phyloP scores from a whole-genome alignment of 225 moss, liverwort and hornwort genomes.

The Marchantia paleacea region DNA sequence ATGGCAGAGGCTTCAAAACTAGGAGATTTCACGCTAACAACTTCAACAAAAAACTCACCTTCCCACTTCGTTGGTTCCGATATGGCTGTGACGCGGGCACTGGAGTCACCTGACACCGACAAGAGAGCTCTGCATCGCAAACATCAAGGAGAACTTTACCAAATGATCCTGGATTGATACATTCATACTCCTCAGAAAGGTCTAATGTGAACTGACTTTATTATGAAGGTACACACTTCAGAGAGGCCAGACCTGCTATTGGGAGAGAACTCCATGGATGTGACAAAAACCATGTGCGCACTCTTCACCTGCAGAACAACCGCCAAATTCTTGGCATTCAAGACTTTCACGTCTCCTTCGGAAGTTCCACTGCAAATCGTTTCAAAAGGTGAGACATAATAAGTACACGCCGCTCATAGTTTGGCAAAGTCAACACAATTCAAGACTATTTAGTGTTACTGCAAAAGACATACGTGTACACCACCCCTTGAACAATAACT shows the following conservation, averaged over 20 bases:
- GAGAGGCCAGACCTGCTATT: slow-evolving; percentile 43
- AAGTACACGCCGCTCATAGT: not conserved
- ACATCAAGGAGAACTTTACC: not conserved
- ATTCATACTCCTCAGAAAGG: too few relatives aligned
- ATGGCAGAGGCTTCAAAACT: not conserved
- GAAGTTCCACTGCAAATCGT: slow-evolving; percentile 59
- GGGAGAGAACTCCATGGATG: slow-evolving; percentile 84
- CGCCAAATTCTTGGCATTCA: slow-evolving; percentile 57
- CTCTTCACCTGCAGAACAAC: slow-evolving; percentile 62
- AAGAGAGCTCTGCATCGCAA: slow-evolving; percentile 54
- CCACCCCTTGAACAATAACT: not conserved
- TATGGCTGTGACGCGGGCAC: slow-evolving; percentile 79
- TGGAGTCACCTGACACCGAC: slow-evolving; percentile 91
- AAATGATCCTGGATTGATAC: not conserved
- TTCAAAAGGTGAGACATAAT: not conserved
- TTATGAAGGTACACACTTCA: not conserved
- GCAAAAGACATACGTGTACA: not conserved
- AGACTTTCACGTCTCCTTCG: slow-evolving; percentile 71
- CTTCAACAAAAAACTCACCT: slow-evolving; percentile 24
- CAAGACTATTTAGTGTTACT: too few relatives aligned
- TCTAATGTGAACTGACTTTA: not conserved
- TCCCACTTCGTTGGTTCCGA: slow-evolving; percentile 41
- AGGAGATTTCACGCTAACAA: slow-evolving; percentile 15
- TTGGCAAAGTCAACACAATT: too few relatives aligned
- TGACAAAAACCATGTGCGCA: slow-evolving; percentile 97